A percentile compares a stretch with the other conserved stretches of the same genome.
phyloP scores from a whole-genome alignment of 805 yeast genomes.

The Candida caryicola region DNA sequence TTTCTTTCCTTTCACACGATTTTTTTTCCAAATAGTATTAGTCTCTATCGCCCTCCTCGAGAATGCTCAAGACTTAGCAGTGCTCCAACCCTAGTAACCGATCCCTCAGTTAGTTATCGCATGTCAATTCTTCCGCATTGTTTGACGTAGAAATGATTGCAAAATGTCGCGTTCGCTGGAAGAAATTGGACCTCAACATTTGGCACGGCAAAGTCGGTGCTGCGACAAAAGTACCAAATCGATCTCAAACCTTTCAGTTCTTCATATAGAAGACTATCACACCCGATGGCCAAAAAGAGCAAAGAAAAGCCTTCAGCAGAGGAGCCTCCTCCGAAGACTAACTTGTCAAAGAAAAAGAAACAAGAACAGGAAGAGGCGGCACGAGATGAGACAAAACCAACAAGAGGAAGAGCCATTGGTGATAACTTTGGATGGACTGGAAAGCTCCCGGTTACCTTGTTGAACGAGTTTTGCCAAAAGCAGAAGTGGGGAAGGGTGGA shows the following conservation, averaged over 20 bases:
- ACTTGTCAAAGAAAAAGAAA: conserved; percentile 5
- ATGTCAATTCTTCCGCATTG: too few species aligned
- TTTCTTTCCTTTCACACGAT: conserved; percentile 1
- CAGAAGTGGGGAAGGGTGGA: conserved; percentile 86
- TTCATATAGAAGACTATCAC: too few species aligned
- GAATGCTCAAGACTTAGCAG: too few species aligned
- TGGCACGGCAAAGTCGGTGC: too few species aligned
- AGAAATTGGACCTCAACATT: too few species aligned
- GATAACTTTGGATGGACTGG: conserved; percentile 90
- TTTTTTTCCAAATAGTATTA: not conserved
- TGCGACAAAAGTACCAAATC: too few species aligned
- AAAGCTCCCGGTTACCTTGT: conserved; percentile 79
- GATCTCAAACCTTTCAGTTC: too few species aligned
- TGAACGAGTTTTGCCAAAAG: conserved; percentile 85
- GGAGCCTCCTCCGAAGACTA: conserved; percentile 9
- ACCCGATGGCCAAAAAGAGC: conserved; percentile 9
- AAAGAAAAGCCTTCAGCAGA: conserved; percentile 7
- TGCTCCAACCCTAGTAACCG: too few species aligned
- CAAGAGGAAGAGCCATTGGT: conserved; percentile 40
- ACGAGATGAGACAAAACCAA: conserved; percentile 26
- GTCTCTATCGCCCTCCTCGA: too few species aligned
- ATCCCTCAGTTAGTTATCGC: too few species aligned
- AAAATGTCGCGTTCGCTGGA: too few species aligned
- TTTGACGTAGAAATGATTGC: too few species aligned
- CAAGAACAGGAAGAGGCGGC: conserved; percentile 2